Percentiles rank a stretch among this genome's conserved stretches.
Evolutionary conservation across 2,329 filamentous ascomycete species (phyloP).

Genomic region (Westerdykella aurantiaca): DNA sequence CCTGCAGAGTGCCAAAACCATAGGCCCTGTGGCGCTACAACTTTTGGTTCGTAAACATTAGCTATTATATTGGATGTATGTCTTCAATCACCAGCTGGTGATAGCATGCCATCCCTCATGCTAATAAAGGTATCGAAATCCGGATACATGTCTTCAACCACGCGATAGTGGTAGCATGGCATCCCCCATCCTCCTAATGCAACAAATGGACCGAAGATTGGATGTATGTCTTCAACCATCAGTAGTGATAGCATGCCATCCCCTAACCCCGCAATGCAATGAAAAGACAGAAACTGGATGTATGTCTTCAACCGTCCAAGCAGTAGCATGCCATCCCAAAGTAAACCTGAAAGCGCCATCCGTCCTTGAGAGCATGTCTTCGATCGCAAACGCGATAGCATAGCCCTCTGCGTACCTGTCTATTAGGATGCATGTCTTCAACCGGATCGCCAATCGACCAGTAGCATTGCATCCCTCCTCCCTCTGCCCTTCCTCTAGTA

Average conservation of each 20-base stretch:
- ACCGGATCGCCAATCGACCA: conserved; percentile 10
- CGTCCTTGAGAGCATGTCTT: conserved; percentile 8
- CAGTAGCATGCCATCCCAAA: conserved; percentile 5
- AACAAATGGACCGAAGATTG: background rate
- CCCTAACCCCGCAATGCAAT: background rate
- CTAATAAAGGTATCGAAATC: no score
- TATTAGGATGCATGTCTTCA: conserved; percentile 19
- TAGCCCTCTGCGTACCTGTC: background rate
- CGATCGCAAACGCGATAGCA: conserved; percentile 8
- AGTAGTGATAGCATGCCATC: conserved; percentile 17
- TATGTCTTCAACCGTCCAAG: conserved; percentile 6
- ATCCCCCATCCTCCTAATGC: background rate
- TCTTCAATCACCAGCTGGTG: conserved; percentile 5
- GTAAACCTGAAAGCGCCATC: background rate
- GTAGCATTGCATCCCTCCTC: conserved; percentile 22
- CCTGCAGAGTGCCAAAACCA: no score
- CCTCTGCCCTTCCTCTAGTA: conserved; percentile 52
- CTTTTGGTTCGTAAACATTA: no score
- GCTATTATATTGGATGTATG: conserved; percentile 3
- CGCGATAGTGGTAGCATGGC: conserved; percentile 16
- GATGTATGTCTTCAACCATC: conserved; percentile 7
- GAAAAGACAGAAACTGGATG: conserved; percentile 1
- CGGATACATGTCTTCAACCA: conserved; percentile 9
- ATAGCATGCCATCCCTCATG: conserved; percentile 2
- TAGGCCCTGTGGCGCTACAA: no score